Conservation (phyloP, 1,139 yeast species). For the Arxiozyma slooffiae region DNA sequence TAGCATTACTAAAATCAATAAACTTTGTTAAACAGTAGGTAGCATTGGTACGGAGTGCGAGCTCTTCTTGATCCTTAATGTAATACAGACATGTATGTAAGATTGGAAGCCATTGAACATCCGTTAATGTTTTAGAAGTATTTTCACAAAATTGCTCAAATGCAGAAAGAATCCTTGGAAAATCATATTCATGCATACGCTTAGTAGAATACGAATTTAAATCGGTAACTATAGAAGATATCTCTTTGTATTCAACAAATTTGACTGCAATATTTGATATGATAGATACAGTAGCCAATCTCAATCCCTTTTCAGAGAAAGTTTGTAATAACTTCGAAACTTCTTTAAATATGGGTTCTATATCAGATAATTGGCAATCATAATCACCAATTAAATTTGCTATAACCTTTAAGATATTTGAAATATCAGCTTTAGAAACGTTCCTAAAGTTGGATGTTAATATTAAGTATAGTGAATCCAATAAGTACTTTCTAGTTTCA, state of each 20-base stretch:
- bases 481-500: constrained; percentile 45
- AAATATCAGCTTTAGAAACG: constrained; percentile 46
- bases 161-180: constrained; percentile 60
- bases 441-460: constrained; percentile 53
- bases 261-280: constrained; percentile 51
- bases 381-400: constrained; percentile 44
- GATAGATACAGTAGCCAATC: constrained; percentile 51
- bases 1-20: constrained; percentile 46
- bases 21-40: constrained; percentile 55
- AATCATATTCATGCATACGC: constrained; percentile 69
- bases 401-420: constrained; percentile 51
- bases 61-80: constrained; percentile 69
- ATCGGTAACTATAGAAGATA: constrained; percentile 46
- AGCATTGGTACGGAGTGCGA: constrained; percentile 74
- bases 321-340: constrained; percentile 52
- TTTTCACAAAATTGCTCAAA: constrained; percentile 57
- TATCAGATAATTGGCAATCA: constrained; percentile 45
- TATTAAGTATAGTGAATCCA: constrained; percentile 51
- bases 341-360: constrained; percentile 45
- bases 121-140: constrained; percentile 36
- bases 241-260: constrained; percentile 37
- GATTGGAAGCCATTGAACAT: constrained; percentile 72
- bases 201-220: constrained; percentile 59
- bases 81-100: constrained; percentile 58
- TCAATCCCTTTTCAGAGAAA: constrained; percentile 49